Evolutionary conservation across 169 alveolate genomes (phyloP).

Genomic region (Amoebophrya sp.): DNA sequence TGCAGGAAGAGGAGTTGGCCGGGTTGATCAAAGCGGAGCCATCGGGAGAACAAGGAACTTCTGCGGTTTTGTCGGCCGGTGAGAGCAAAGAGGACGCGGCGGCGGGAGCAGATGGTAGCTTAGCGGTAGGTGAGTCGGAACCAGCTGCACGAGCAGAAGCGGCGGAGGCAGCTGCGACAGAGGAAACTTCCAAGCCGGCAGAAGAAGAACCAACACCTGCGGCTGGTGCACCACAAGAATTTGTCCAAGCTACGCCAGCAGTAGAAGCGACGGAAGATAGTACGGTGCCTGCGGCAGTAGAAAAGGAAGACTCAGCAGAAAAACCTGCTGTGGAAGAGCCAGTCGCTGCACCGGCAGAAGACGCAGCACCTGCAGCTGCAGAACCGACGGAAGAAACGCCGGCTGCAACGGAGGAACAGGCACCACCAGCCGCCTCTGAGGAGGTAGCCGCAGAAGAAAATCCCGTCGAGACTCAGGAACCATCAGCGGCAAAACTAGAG

Average conservation of each 20-base stretch:
- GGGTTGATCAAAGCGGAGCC: too few species aligned
- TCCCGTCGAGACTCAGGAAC: too few species aligned
- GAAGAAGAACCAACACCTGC: background rate
- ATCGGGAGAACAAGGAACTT: too few species aligned
- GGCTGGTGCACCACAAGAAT: background rate
- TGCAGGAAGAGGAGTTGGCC: too few species aligned
- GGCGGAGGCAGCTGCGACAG: background rate
- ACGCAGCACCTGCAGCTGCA: background rate
- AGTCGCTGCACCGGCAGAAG: background rate
- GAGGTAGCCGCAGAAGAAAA: too few species aligned
- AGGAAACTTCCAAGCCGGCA: background rate
- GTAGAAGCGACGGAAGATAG: background rate
- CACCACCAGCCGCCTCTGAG: too few species aligned
- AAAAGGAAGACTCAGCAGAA: background rate
- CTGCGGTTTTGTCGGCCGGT: too few species aligned
- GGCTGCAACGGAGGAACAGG: background rate
- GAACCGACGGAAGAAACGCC: background rate
- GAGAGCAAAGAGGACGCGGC: too few species aligned
- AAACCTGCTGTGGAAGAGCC: background rate
- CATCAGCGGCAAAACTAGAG: background rate
- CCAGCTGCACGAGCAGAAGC: background rate
- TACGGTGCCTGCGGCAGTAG: background rate
- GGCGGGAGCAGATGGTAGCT: too few species aligned
- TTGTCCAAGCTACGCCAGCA: background rate
- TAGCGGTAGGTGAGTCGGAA: background rate